Evolutionary conservation across 2,329 filamentous ascomycete species (phyloP), one percentile per base, ranked within the genome.

Genomic region (Alternaria alternata): DNA sequence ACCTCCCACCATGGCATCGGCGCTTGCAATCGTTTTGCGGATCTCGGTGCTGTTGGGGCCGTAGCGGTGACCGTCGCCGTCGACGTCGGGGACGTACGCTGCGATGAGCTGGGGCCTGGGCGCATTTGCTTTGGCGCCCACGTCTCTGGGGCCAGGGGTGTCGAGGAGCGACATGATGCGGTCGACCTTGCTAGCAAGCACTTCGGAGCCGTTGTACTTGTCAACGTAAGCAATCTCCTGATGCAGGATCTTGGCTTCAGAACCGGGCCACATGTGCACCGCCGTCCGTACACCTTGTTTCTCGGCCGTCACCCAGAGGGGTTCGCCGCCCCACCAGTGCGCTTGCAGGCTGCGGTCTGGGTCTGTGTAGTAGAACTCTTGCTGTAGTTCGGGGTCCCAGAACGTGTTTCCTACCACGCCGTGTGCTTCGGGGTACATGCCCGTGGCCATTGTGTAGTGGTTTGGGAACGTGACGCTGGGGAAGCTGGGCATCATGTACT

Each of bases 181-280:
- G 32, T 88, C 82, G 14, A 94, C 91, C 78, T 99, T 99, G 36
- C 85, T 86, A 0, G 86, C 77, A 2, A 99, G 84, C 32, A 82
- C 75, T 80, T 97, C 94, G 0, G 89, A 86, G 8, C 88, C 89
- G 68, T 97, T 94, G 81, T 87, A 99, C 70, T 88, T 90, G 80
- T 98, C 95, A 49, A 98, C 78, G 71, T 92, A 92, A 9, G 88
- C 89, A 3, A 94, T 92, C 64, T 94, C 89, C 18, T 89, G 82
- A n/a, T 85, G 83, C 12, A 88, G 84, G 62, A 96, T 91, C 75
- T 93, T 89, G 6, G 94, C 94, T 80, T 99, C 95, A 43, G 92
- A 96, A 2, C 95, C 95, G 1, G 95, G 95, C 95, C 95, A 99
- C 95, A 99, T 99, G 77, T 99, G 95, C 26, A 99, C 88, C 1